Evolutionary conservation across 352 stramenopile genomes (phyloP).

Genomic region (Phytophthora tentaculata): DNA sequence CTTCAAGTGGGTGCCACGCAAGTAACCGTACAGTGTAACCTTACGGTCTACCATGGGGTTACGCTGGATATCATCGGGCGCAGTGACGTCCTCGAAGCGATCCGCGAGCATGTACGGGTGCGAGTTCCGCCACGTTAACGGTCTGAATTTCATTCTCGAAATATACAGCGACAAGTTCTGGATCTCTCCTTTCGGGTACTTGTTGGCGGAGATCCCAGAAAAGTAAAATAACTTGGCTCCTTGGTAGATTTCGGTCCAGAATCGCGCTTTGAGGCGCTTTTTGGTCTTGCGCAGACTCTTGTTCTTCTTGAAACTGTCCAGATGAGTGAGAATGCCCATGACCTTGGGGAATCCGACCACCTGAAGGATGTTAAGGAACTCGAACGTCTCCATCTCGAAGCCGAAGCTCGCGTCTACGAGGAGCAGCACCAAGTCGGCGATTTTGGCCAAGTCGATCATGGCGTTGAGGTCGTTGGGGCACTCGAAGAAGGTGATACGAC

Average conservation of each 20-base stretch:
- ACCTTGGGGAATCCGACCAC: slow-evolving; percentile 91
- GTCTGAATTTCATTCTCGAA: slow-evolving; percentile 97
- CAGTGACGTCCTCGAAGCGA: slow-evolving; percentile 97
- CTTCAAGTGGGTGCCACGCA: slow-evolving; percentile 99
- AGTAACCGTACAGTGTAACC: slow-evolving; percentile 98
- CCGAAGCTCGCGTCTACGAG: slow-evolving; percentile 99
- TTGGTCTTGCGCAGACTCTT: slow-evolving; percentile 99
- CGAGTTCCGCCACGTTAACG: slow-evolving; percentile 98
- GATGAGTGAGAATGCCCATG: slow-evolving; percentile 99
- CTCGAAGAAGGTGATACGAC: slow-evolving; percentile 99
- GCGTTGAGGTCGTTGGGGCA: slow-evolving; percentile 96
- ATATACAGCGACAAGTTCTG: slow-evolving; percentile 98
- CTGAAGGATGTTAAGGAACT: slow-evolving; percentile 99
- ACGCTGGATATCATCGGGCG: slow-evolving; percentile 93
- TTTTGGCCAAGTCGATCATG: slow-evolving; percentile 97
- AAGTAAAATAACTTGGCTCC: slow-evolving; percentile 98
- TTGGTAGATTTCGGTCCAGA: slow-evolving; percentile 99
- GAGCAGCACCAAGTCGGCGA: slow-evolving; percentile 98
- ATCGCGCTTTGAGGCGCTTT: slow-evolving; percentile 98
- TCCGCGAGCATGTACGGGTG: slow-evolving; percentile 99
- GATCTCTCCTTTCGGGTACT: slow-evolving; percentile 99
- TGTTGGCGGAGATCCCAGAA: slow-evolving; percentile 97
- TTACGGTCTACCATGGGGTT: slow-evolving; percentile 93
- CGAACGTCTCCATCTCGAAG: slow-evolving; percentile 99
- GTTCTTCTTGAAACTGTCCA: slow-evolving; percentile 98